Evolutionary conservation across 768 basidiomycete genomes (phyloP), one percentile per base, ranked within the genome.

Genomic region (Fibroporia radiculosa): DNA sequence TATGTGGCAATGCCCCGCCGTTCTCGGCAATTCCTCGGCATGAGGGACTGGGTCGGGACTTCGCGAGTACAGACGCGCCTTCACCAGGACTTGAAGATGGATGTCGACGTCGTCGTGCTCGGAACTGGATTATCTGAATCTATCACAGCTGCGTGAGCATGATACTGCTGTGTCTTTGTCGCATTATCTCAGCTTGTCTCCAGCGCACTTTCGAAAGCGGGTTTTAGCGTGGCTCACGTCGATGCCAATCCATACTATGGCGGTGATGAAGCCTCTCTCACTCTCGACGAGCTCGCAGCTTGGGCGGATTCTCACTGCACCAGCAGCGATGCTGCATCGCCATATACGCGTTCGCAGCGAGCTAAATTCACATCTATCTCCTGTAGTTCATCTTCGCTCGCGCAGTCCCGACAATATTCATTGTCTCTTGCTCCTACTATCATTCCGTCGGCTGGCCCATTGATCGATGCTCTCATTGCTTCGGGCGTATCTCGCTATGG

Each of bases 401-500:
- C 55, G 2, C 74, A 80, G 27, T 70, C 83, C 20, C 78, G 87
- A 23, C 79, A 83, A 42, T 98, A 93, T 62, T 80, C 92, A 0
- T 66, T 97, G 22, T 93, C 89, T 12, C 74, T 97, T n/a, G 71
- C 76, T 6, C 93, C 93, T 0, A 71, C 84, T 2, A 67, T 97
- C 2, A 80, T 97, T 13, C 84, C 88, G 2, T 82, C 90, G 0
- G 58, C 76, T 6, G 93, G 93, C 0, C 74, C 84, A 0, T 70
- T 88, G 25, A 89, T 97, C 32, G 75, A 84, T 2, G 76, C 84
- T 2, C 69, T 98, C 3, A 69, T 95, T 8, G 69, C 75, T 1
- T 92, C 89, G 11, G 86, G 90, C 19, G 91, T 97, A 12, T 74
- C 91, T 6, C 80, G 83, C 46, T 97, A 98, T 57, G 89, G 91